A percentile compares a stretch with the other conserved stretches of the same genome.
Conservation (phyloP, 257 asterid species). For the Cruciata laevipes region DNA sequence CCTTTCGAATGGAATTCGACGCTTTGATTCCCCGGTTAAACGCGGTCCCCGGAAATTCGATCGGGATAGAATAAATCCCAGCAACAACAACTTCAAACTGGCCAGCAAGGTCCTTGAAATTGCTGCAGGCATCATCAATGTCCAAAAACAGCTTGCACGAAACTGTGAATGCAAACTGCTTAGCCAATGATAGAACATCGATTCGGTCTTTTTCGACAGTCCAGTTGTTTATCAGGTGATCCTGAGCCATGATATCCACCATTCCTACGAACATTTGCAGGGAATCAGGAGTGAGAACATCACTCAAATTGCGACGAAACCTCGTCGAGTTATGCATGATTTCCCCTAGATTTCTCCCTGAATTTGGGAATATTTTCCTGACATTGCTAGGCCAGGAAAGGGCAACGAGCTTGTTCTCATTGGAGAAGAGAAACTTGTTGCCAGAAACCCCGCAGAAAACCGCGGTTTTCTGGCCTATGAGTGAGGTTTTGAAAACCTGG, state of each 20-base stretch:
- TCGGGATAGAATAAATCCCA: background rate
- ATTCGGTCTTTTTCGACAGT: background rate
- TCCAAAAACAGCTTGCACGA: background rate
- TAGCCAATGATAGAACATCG: background rate
- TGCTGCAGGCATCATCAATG: background rate
- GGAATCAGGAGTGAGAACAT: background rate
- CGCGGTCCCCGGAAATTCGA: background rate
- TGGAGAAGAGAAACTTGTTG: background rate
- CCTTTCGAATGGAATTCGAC: background rate
- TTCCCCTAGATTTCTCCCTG: background rate
- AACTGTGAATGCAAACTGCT: background rate
- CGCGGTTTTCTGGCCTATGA: background rate
- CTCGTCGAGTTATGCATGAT: background rate
- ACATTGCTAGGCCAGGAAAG: background rate
- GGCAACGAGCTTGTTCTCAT: background rate
- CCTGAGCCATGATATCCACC: background rate
- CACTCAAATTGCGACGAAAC: background rate
- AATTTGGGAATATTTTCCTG: background rate
- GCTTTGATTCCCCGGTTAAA: background rate
- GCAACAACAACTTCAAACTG: background rate
- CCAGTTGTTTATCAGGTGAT: background rate
- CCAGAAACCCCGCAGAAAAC: background rate
- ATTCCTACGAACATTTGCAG: background rate
- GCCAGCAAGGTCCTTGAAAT: background rate
- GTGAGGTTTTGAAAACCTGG: slow-evolving; percentile 1